Evolutionary conservation across 2,329 filamentous ascomycete species (phyloP), one percentile per base, ranked within the genome.

Genomic region (Sporothrix dimorphospora): DNA sequence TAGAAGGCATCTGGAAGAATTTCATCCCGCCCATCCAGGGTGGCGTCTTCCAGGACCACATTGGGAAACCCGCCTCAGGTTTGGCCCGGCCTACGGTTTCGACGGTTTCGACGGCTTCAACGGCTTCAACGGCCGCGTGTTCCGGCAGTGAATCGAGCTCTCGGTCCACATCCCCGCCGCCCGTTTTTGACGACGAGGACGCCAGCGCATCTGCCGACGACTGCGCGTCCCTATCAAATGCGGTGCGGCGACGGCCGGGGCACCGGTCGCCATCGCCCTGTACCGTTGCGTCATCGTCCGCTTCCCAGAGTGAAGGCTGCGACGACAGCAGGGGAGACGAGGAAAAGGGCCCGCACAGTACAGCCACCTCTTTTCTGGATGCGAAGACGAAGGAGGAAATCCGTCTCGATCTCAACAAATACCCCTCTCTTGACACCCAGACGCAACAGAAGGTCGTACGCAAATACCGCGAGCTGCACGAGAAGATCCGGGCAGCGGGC

Each of bases 1-100:
- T 97, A 72, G 88, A 96, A 78, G 93, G 93, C 40, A 85, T 83
- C 74, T 99, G 96, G 96, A 83, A 84, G 74, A 98, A 98, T 81
- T 97, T 98, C 79, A 78, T 92, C 7, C 94, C 96, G 4, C 95
- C 96, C 0, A 95, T 98, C 69, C 95, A 98, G 81, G 94, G 94
- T 72, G 95, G 95, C 55, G 86, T 86, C 72, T 97, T 94, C 81
- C 87, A 91, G 75, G 30, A 34, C 1, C 55, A 42, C 12, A 53
- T 12, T 8, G 27, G 81, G 83, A 9, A 11, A 19, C 2, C 53
- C 9, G 2, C n/a, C 16, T 19, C 14, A 9, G 8, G 4, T 4
- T 42, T n/a, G 14, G 21, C 49, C 49, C 11, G 3, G 21, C 8
- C 63, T 40, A 5, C 34, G 1, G 47, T 14, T 4, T 24, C 67